Evolutionary conservation across 164 flowering plant species (phyloP).

Genomic region (Litsea cubeba): DNA sequence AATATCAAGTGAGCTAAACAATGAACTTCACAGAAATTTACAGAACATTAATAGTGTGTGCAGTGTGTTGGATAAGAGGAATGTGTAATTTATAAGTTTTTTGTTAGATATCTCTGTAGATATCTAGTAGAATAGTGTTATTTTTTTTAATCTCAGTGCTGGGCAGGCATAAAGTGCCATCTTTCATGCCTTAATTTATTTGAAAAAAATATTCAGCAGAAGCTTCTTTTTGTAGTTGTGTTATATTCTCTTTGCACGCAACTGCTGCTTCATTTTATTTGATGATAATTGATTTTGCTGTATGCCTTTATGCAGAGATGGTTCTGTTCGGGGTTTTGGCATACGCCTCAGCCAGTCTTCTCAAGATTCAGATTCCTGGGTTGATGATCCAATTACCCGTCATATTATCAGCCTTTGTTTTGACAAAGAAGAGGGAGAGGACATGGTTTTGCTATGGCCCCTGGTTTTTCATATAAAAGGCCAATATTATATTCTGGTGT

Average conservation of each 20-base stretch:
- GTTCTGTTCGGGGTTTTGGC: slow-evolving; percentile 81
- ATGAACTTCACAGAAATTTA: no score
- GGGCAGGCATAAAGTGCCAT: no score
- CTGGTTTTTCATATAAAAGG: slow-evolving; percentile 71
- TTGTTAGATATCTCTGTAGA: no score
- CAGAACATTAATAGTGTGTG: no score
- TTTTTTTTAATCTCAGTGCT: no score
- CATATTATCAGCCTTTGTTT: slow-evolving; percentile 72
- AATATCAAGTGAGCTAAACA: no score
- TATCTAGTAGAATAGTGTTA: no score
- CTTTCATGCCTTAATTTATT: no score
- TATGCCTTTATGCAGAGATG: slow-evolving; percentile 52
- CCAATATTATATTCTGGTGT: slow-evolving; percentile 55
- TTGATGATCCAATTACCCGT: slow-evolving; percentile 94
- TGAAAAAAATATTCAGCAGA: not conserved
- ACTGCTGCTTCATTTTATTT: not conserved
- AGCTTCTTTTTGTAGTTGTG: not conserved
- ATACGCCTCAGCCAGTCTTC: slow-evolving; percentile 64
- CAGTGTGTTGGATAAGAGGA: no score
- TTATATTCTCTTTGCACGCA: not conserved
- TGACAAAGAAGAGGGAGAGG: slow-evolving; percentile 53
- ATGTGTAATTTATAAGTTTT: no score
- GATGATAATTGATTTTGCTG: slow-evolving; percentile 5
- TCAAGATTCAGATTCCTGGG: slow-evolving; percentile 96
- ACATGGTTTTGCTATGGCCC: slow-evolving; percentile 63